phyloP scores from a whole-genome alignment of 164 flowering plant genomes.

The Aristolochia contorta region DNA sequence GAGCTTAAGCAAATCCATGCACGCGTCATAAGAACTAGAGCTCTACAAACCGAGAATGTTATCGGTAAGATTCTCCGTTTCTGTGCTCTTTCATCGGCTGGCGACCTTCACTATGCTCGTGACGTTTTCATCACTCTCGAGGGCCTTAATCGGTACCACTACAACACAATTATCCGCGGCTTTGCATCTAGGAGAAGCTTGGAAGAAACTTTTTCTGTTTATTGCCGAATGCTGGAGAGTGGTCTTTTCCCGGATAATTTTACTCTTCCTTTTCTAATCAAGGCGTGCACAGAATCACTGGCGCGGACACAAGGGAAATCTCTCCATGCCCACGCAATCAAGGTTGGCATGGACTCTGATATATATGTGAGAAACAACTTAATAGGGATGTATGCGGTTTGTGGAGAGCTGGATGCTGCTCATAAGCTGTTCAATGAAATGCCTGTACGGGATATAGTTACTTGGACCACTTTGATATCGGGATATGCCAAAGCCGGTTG shows the following conservation, averaged over 20 bases:
- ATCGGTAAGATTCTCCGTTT: constrained; percentile 10
- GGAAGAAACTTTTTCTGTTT: constrained; percentile 4
- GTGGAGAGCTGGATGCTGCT: constrained; percentile 4
- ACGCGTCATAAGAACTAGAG: constrained; percentile 7
- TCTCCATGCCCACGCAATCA: constrained; percentile 13
- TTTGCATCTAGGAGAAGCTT: constrained; percentile 5
- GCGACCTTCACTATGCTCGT: constrained; percentile 14
- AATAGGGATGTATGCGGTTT: constrained; percentile 13
- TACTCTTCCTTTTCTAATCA: constrained; percentile 13
- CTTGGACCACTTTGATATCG: constrained; percentile 15
- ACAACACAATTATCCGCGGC: constrained; percentile 14
- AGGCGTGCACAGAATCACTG: constrained; percentile 8
- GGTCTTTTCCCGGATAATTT: constrained; percentile 12
- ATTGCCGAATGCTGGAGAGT: constrained; percentile 4
- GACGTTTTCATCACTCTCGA: constrained; percentile 1
- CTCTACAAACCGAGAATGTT: constrained; percentile 11
- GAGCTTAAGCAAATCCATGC: constrained; percentile 16
- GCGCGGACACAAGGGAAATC: constrained; percentile 8
- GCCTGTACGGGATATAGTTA: constrained; percentile 7
- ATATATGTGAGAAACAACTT: constrained; percentile 12
- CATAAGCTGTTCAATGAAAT: constrained; percentile 7
- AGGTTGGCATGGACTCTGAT: constrained; percentile 8
- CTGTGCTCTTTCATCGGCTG: constrained; percentile 6
- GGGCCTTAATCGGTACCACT: constrained; percentile 3
- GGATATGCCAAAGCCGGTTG: constrained; percentile 11